Conservation (phyloP, 495 filamentous ascomycete genomes). For the Pyronema domesticum region DNA sequence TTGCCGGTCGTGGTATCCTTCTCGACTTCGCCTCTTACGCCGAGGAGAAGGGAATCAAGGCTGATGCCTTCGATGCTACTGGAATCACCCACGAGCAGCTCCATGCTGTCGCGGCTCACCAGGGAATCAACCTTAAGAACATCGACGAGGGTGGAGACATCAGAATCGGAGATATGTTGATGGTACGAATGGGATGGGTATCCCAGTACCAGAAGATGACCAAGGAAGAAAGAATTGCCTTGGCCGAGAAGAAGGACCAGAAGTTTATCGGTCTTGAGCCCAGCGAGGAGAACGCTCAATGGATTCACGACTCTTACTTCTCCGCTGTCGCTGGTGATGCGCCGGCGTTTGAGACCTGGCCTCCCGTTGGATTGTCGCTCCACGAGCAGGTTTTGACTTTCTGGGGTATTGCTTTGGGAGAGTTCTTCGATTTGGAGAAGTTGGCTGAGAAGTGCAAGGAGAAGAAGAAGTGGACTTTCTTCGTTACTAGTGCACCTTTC, state of each 20-base stretch:
- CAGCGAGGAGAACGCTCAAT: constrained; percentile 40
- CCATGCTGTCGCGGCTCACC: constrained; percentile 37
- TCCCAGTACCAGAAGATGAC: constrained; percentile 33
- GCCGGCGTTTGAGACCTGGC: constrained; percentile 46
- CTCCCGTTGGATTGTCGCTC: constrained; percentile 27
- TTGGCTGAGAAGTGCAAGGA: constrained; percentile 34
- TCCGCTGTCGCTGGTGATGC: constrained; percentile 43
- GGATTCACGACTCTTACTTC: constrained; percentile 51
- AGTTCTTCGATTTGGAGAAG: constrained; percentile 42
- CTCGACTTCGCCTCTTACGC: constrained; percentile 36
- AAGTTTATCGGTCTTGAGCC: constrained; percentile 40
- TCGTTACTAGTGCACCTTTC: constrained; percentile 45
- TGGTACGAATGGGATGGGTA: constrained; percentile 49
- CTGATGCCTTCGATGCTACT: constrained; percentile 41
- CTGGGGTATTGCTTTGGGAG: constrained; percentile 47
- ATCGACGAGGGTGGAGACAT: constrained; percentile 40
- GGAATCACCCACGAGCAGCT: constrained; percentile 43
- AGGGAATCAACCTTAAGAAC: constrained; percentile 38
- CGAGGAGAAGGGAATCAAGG: constrained; percentile 31
- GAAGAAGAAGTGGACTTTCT: constrained; percentile 46
- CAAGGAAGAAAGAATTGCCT: constrained; percentile 27
- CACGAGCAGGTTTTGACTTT: constrained; percentile 46
- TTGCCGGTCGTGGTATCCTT: constrained; percentile 41
- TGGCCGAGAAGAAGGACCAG: constrained; percentile 27
- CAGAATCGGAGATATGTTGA: constrained; percentile 44